Conservation (phyloP, 2,329 filamentous ascomycete genomes). For the Grosmannia huntii region DNA sequence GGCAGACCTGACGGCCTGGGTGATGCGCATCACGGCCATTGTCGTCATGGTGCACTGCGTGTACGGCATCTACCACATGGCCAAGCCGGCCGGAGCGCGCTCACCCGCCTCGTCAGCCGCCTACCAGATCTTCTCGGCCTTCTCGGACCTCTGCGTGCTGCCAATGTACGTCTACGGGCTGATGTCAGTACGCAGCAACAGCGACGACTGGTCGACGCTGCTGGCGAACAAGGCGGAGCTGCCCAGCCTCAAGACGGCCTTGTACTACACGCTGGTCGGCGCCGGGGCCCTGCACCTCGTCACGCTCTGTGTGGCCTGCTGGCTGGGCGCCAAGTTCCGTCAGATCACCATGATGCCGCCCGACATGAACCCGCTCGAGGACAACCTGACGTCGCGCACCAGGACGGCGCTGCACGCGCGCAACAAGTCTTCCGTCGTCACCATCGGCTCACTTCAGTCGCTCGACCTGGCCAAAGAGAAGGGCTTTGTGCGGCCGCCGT, state of each 20-base stretch:
- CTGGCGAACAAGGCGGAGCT: constrained; percentile 43
- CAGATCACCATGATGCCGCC: constrained; percentile 74
- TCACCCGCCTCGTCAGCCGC: constrained; percentile 72
- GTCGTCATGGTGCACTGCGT: constrained; percentile 56
- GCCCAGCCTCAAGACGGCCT: constrained; percentile 48
- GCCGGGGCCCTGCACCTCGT: constrained; percentile 57
- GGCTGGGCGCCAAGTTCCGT: constrained; percentile 65
- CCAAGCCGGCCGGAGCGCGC: constrained; percentile 54
- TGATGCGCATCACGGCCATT: constrained; percentile 64
- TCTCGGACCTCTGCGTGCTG: constrained; percentile 51
- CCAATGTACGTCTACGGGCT: constrained; percentile 45
- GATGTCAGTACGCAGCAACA: constrained; percentile 31
- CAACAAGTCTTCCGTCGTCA: constrained; percentile 48
- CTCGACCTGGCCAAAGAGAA: constrained; percentile 40
- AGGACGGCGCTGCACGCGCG: constrained; percentile 47
- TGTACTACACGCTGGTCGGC: constrained; percentile 55
- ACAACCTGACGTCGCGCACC: constrained; percentile 62
- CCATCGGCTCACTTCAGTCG: constrained; percentile 22
- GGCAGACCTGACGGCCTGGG: constrained; percentile 53
- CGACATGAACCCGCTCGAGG: constrained; percentile 90
- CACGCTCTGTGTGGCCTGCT: constrained; percentile 59
- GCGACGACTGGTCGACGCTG: constrained; percentile 51
- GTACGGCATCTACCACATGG: constrained; percentile 74
- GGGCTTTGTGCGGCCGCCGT: constrained; percentile 31
- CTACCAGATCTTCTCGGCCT: constrained; percentile 73